Conservation (phyloP, 176 grass and related monocot genomes). For the Sorghum bicolor region Sorghum_bicolor_NCBIv3 NC_012878.2:50366001-50366500, state of each 20-base stretch:
- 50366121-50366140: slow-evolving; percentile 95
- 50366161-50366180: slow-evolving; percentile 17
- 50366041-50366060: slow-evolving; percentile 82
- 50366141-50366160: slow-evolving; percentile 66
- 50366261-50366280: not conserved
- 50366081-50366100: slow-evolving; percentile 95
- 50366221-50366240: slow-evolving; percentile 55
- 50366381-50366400: slow-evolving; percentile 26
- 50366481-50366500: slow-evolving; percentile 32
- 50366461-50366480: slow-evolving; percentile 26
- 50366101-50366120: slow-evolving; percentile 82
- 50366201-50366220: not conserved
- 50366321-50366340: slow-evolving; percentile 48
- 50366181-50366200: slow-evolving; percentile 36
- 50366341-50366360: slow-evolving; percentile 71
- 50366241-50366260: slow-evolving; percentile 57
- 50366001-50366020: not conserved
- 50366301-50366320: not conserved
- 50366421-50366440: not conserved
- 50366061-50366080: slow-evolving; percentile 81
- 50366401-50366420: not conserved
- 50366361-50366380: slow-evolving; percentile 53
- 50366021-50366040: slow-evolving; percentile 34
- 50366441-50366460: not conserved
- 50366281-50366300: slow-evolving; percentile 34